A percentile compares a stretch with the other conserved stretches of the same genome.
These are phyloP conservation scores for Penicillium nucicola DNA, from an alignment of 495 filamentous ascomycete species.

Conservation along the genomic window DNA sequence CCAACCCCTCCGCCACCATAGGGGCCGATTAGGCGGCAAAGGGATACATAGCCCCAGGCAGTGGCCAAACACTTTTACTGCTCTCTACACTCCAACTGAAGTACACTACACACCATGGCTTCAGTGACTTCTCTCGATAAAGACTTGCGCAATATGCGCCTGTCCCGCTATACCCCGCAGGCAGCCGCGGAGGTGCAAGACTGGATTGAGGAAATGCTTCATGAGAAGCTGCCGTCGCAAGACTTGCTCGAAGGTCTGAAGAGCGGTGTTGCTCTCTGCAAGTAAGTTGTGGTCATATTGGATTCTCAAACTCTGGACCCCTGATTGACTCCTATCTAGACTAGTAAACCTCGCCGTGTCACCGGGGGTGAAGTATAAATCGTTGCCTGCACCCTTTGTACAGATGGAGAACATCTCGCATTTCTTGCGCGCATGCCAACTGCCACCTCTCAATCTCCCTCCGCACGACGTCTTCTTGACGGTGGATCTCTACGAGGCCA, in stretches of 20 bases:
- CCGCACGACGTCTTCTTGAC: constrained; percentile 96
- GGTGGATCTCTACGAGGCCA: constrained; percentile 93
- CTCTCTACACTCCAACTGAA: neutral
- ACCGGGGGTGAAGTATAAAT: constrained; percentile 75
- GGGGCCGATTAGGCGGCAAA: constrained; percentile 23
- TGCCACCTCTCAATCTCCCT: constrained; percentile 78
- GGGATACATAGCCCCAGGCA: constrained; percentile 15
- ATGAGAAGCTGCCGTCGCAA: constrained; percentile 61
- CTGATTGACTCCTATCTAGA: constrained; percentile 41
- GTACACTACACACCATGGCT: constrained; percentile 59
- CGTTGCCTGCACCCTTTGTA: constrained; percentile 91
- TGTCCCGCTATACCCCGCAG: constrained; percentile 90
- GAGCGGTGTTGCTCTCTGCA: constrained; percentile 90
- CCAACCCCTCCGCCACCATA: constrained; percentile 19
- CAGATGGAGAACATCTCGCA: constrained; percentile 99
- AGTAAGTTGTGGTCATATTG: constrained; percentile 49
- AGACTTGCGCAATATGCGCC: constrained; percentile 88
- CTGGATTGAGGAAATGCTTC: constrained; percentile 87
- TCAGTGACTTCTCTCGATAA: constrained; percentile 93
- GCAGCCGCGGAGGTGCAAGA: constrained; percentile 80
- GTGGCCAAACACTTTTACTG: constrained; percentile 1
- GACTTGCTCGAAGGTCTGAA: constrained; percentile 85
- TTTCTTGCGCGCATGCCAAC: constrained; percentile 85
- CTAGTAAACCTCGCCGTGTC: constrained; percentile 80
- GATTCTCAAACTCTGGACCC: neutral